Conservation (phyloP, 177 flowering plant genomes). For the Telopea speciosissima region DNA sequence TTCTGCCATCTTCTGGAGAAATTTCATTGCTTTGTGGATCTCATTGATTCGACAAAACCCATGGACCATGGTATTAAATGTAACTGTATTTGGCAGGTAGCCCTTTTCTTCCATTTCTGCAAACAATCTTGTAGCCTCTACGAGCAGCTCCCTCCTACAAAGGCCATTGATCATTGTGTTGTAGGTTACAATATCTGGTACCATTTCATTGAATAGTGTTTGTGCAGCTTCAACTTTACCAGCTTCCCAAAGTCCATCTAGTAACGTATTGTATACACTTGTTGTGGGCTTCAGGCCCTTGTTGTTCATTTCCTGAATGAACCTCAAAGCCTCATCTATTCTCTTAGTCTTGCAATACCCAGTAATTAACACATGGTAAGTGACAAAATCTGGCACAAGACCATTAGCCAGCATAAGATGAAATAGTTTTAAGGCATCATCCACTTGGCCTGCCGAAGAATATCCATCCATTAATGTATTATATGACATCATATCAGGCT, state of each 20-base stretch:
- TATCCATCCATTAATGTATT: not conserved
- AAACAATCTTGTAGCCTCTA: not conserved
- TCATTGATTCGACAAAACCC: not conserved
- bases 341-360: not conserved
- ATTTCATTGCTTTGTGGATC: not conserved
- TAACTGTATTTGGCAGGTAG: not conserved
- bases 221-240: not conserved
- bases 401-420: not conserved
- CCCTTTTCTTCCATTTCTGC: not conserved
- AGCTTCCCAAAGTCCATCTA: not conserved
- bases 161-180: not conserved
- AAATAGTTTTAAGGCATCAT: not conserved
- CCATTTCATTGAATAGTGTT: not conserved
- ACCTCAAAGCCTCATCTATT: not conserved
- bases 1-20: not conserved
- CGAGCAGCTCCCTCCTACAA: not conserved
- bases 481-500: not conserved
- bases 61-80: not conserved
- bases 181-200: not conserved
- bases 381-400: not conserved
- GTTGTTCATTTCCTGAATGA: not conserved
- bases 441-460: not conserved
- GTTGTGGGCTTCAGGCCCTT: not conserved
- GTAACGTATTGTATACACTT: not conserved
- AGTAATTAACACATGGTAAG: not conserved